Percentiles rank a stretch among this genome's conserved stretches.
phyloP scores from a whole-genome alignment of 2,329 filamentous ascomycete species.

The Apiospora hydei region DNA sequence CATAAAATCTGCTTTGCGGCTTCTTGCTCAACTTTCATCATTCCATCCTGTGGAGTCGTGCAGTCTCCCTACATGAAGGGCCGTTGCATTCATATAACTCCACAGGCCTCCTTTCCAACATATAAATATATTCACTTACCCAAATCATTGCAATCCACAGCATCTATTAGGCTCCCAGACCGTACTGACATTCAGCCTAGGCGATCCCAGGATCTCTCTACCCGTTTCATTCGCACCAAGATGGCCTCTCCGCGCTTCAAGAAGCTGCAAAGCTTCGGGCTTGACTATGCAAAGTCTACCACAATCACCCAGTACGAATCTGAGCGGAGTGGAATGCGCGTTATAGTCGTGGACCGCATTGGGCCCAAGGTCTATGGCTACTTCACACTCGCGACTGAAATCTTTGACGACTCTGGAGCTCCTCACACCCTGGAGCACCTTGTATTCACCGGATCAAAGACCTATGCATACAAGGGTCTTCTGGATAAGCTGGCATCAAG shows the following conservation, averaged over 20 bases:
- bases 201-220: background rate
- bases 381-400: conserved; percentile 95
- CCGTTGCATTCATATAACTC: background rate
- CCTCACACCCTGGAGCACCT: conserved; percentile 87
- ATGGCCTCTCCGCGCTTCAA: conserved; percentile 77
- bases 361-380: conserved; percentile 96
- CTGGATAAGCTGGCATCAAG: conserved; percentile 93
- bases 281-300: conserved; percentile 83
- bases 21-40: background rate
- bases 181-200: background rate
- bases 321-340: conserved; percentile 90
- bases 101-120: background rate
- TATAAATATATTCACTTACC: background rate
- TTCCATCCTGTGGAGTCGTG: background rate
- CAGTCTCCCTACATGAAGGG: background rate
- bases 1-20: background rate
- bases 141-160: background rate
- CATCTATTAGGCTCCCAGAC: background rate
- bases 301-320: conserved; percentile 96
- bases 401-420: conserved; percentile 94
- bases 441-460: conserved; percentile 90
- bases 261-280: conserved; percentile 83
- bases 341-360: conserved; percentile 88
- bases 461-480: conserved; percentile 92
- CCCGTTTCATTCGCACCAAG: conserved; percentile 36